These are phyloP conservation scores for Wickerhamomyces pijperi DNA, from an alignment of 805 yeast species.

Conservation along the genomic window DNA sequence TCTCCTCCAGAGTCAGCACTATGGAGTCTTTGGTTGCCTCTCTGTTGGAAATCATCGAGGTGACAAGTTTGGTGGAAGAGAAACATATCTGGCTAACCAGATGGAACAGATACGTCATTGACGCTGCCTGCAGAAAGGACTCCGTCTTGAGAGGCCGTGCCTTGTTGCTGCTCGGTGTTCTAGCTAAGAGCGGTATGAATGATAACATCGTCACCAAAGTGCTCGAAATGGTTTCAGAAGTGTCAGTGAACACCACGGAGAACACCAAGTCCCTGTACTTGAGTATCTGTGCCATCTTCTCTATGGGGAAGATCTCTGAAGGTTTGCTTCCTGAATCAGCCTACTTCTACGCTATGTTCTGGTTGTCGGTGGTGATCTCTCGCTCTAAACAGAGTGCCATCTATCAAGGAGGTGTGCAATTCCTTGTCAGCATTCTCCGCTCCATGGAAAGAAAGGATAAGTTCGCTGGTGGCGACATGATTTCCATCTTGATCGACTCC, in stretches of 20 bases:
- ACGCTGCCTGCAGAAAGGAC: constrained; percentile 43
- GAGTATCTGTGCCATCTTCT: constrained; percentile 26
- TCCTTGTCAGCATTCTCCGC: constrained; percentile 24
- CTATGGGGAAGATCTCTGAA: constrained; percentile 27
- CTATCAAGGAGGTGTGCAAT: constrained; percentile 29
- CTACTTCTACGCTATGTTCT: constrained; percentile 22
- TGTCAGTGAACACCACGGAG: constrained; percentile 20
- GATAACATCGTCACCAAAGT: constrained; percentile 37
- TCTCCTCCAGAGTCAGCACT: constrained; percentile 26
- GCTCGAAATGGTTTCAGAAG: constrained; percentile 20
- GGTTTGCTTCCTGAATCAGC: constrained; percentile 25
- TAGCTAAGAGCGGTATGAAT: constrained; percentile 52
- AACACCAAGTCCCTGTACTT: constrained; percentile 14
- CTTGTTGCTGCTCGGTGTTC: constrained; percentile 54
- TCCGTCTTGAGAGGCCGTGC: constrained; percentile 61
- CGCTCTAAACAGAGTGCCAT: constrained; percentile 24
- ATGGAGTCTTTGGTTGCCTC: constrained; percentile 51
- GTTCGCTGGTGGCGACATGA: constrained; percentile 14
- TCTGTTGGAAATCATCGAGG: constrained; percentile 39
- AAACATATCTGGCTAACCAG: constrained; percentile 47
- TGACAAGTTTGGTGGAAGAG: constrained; percentile 35
- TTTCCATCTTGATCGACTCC: constrained; percentile 20
- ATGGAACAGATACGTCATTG: constrained; percentile 55
- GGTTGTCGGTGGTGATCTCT: constrained; percentile 24
- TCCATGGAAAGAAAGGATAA: constrained; percentile 22